phyloP scores from a whole-genome alignment of 495 filamentous ascomycete genomes.

The Talaromyces stipitatus region DNA sequence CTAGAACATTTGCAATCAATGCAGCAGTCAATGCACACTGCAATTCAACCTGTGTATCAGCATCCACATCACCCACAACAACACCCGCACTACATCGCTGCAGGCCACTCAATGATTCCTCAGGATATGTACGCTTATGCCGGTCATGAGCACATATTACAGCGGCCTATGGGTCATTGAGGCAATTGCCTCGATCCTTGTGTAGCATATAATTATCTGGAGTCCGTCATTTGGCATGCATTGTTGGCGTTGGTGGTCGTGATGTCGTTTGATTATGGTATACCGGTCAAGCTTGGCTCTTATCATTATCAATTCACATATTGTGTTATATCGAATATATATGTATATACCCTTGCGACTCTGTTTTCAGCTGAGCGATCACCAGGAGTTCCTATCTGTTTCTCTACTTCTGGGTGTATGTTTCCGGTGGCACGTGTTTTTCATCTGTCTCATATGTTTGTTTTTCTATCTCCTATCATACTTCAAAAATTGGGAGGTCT shows the following conservation, averaged over 20 bases:
- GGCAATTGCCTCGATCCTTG: neutral
- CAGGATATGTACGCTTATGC: conserved; percentile 5
- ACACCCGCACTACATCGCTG: conserved; percentile 2
- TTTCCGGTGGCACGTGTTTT: neutral
- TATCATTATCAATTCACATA: neutral
- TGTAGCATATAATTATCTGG: neutral
- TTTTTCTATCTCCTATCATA: neutral
- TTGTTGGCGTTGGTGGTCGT: neutral
- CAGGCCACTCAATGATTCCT: conserved; percentile 1
- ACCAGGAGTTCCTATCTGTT: neutral
- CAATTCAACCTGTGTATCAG: neutral
- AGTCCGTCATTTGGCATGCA: neutral
- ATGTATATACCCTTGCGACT: neutral
- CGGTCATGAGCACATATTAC: conserved; percentile 6
- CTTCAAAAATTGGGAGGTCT: neutral
- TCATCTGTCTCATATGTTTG: neutral
- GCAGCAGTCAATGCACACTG: neutral
- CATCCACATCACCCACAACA: neutral
- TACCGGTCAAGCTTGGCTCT: neutral
- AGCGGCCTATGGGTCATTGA: conserved; percentile 1
- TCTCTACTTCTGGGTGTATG: neutral
- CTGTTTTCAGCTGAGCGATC: neutral
- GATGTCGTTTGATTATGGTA: neutral
- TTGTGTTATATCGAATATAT: neutral
- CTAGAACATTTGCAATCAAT: neutral